Evolutionary conservation across 2,329 filamentous ascomycete genomes (phyloP).

Genomic region (Fusarium papillatum): DNA sequence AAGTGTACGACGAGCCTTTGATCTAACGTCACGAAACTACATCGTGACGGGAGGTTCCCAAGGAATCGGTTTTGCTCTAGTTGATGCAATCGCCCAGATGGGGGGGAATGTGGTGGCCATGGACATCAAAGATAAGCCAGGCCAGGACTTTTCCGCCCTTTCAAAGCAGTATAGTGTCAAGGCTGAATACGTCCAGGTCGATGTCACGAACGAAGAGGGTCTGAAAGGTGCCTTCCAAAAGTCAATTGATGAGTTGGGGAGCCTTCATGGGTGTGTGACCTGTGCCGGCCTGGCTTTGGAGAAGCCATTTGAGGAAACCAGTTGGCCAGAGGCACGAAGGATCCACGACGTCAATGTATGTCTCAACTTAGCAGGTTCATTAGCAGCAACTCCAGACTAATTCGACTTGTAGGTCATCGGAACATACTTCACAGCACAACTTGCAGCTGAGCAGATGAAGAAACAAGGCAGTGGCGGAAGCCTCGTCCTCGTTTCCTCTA

Average conservation of each 20-base stretch:
- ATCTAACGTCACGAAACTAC: slow-evolving; percentile 48
- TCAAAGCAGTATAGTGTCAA: slow-evolving; percentile 29
- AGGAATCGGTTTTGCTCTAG: slow-evolving; percentile 53
- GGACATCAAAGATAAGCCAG: slow-evolving; percentile 47
- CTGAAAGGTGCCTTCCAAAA: slow-evolving; percentile 36
- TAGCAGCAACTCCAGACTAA: not conserved
- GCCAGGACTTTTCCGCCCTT: slow-evolving; percentile 42
- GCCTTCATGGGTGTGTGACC: slow-evolving; percentile 45
- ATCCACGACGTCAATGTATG: slow-evolving; percentile 57
- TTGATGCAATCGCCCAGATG: slow-evolving; percentile 53
- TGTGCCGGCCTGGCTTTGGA: slow-evolving; percentile 54
- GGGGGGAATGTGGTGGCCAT: slow-evolving; percentile 53
- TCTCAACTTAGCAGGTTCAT: not conserved
- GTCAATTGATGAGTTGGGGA: slow-evolving; percentile 36
- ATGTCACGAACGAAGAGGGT: slow-evolving; percentile 45
- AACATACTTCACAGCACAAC: slow-evolving; percentile 56
- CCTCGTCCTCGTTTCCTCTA: slow-evolving; percentile 45
- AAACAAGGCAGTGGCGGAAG: slow-evolving; percentile 52
- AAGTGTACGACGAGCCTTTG: slow-evolving; percentile 34
- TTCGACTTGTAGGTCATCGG: slow-evolving; percentile 48
- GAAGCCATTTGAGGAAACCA: slow-evolving; percentile 57
- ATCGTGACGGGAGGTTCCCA: slow-evolving; percentile 53
- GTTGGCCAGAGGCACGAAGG: slow-evolving; percentile 53
- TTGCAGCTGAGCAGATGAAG: slow-evolving; percentile 52
- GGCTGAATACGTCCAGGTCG: slow-evolving; percentile 44